Percentiles rank a stretch among this genome's conserved stretches.
Conservation (phyloP, 345 rosid species). For the Hevea brasiliensis region DNA sequence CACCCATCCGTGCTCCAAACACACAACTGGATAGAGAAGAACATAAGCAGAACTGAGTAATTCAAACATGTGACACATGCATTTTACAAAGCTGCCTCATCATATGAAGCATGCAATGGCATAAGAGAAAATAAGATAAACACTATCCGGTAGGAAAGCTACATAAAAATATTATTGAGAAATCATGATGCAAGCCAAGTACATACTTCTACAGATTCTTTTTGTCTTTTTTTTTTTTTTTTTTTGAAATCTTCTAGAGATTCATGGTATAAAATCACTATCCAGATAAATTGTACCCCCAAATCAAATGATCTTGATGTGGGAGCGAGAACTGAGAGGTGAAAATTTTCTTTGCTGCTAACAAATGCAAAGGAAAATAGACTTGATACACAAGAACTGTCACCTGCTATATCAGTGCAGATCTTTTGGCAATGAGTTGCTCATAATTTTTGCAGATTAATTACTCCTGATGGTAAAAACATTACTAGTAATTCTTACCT, state of each 20-base stretch:
- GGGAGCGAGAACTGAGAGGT: too few relatives aligned
- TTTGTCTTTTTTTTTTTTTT: too few relatives aligned
- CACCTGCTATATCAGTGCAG: not conserved
- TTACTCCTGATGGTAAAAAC: not conserved
- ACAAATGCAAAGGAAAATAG: not conserved
- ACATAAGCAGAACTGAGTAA: constrained; percentile 1
- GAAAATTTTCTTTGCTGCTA: not conserved
- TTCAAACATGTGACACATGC: not conserved
- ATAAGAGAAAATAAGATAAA: too few relatives aligned
- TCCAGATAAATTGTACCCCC: not conserved
- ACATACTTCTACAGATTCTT: not conserved
- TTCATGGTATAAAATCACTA: constrained; percentile 6
- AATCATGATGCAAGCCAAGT: not conserved
- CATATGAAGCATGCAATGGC: too few relatives aligned
- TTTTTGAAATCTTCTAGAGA: not conserved
- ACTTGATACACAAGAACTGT: not conserved
- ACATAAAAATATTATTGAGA: constrained; percentile 3
- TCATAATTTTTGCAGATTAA: not conserved
- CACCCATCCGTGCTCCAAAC: constrained; percentile 82
- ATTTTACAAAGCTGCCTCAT: not conserved
- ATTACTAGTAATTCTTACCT: constrained; percentile 42
- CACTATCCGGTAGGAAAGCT: not conserved
- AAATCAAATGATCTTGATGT: not conserved
- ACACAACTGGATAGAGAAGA: constrained; percentile 49
- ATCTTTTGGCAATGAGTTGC: not conserved